Base-by-base conservation (phyloP, 1,139 yeast species). In the Chernovozyma aurita region DNA sequence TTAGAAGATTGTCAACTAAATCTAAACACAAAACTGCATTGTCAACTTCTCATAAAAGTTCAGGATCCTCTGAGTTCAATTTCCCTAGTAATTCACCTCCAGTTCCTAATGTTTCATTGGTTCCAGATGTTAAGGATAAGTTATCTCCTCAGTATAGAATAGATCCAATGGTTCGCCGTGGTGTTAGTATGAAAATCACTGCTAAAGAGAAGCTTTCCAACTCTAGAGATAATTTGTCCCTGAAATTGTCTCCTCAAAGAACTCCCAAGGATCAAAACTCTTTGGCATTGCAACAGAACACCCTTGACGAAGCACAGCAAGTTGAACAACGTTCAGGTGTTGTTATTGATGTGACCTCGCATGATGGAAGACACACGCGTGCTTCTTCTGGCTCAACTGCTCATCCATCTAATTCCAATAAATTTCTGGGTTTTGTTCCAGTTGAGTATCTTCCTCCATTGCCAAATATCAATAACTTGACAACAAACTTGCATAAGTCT, bases 141-240 rank as follows among this genome's bases (percentile, higher is more conserved):
- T 34, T 51, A 15, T 41, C 51, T 11, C 52, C 56, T 2, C 48
- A 48, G 30, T 30, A 34, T 12, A 25, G 22, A 17, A 15, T 20
- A 18, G 75, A 70, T 43, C 76, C 76, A 39, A 55, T 72, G 64
- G 74, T 76, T 35, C 79, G 80, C 48, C 75, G 82, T 52, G 80
- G 80, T 46, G 80, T 76, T 12, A 72, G 78, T 54, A 70, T 76
- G 76, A 76, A 74, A 53, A 73, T 76, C 13, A 76, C 82, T 1
- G 75, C 78, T n/a, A 75, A 71, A 47, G 82, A 76, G 47, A 68
- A 55, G 43, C 60, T 63, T 8, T 59, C 70, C 3, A 45, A 49
- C 39, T 48, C 73, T 39, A 44, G 61, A 39, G 43, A 53, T 18
- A 50, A 54, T 33, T 47, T 57, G 37, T 13, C 18, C 6, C 28